Conservation (phyloP, 2,329 filamentous ascomycete genomes). For the Dryadomyces quercus-mongolicae region DNA sequence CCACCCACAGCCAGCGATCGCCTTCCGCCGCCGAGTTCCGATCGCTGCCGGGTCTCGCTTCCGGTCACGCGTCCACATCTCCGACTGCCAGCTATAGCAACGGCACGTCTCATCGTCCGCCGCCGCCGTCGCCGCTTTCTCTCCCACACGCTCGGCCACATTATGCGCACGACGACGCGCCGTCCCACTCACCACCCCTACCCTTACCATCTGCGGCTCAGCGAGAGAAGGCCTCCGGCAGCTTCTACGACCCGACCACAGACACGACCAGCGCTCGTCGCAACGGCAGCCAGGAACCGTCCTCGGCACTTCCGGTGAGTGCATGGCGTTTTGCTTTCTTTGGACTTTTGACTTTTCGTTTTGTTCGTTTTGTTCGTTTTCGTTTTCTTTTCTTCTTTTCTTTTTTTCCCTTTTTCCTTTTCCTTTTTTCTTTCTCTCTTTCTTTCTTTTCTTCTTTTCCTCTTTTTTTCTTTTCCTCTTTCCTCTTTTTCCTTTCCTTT, state of each 20-base stretch:
- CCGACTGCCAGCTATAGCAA: conserved; percentile 11
- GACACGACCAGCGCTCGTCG: conserved; percentile 35
- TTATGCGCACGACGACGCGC: not conserved
- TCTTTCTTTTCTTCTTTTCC: not conserved
- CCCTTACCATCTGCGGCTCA: conserved; percentile 2
- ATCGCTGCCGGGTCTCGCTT: conserved; percentile 15
- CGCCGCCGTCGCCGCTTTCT: not conserved
- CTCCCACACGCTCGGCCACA: not conserved
- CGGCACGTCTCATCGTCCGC: conserved; percentile 12
- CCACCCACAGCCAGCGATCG: conserved; percentile 26
- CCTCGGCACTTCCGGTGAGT: conserved; percentile 35
- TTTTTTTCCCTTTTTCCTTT: not conserved
- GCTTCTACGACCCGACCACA: conserved; percentile 42
- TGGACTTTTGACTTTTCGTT: no score
- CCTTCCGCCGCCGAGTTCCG: conserved; percentile 31
- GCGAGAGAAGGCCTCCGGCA: conserved; percentile 18
- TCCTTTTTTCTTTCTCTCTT: not conserved
- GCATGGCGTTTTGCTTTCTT: not conserved
- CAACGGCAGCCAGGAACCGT: conserved; percentile 26
- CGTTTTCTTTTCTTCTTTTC: not conserved
- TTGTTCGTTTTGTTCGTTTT: not conserved
- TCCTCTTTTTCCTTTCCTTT: not conserved
- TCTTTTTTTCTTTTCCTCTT: not conserved
- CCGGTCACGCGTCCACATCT: conserved; percentile 13
- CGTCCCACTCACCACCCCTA: conserved; percentile 1